Conservation (phyloP, 2,329 filamentous ascomycete genomes). For the Ustulina deusta region DNA sequence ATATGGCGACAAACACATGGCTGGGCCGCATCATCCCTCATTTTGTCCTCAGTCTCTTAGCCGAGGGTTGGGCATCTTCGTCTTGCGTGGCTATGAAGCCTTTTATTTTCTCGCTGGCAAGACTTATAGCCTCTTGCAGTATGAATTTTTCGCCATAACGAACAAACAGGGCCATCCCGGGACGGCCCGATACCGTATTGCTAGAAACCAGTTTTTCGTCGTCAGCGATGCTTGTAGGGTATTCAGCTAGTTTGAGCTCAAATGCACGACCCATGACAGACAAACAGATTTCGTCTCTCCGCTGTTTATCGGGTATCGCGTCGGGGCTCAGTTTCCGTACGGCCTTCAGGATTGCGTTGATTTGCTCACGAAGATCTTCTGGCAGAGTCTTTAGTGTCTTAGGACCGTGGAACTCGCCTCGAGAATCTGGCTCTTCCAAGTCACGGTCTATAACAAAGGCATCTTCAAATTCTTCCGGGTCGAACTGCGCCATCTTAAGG, state of each 20-base stretch:
- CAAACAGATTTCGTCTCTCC: constrained; percentile 60
- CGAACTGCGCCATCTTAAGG: constrained; percentile 58
- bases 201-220: constrained; percentile 55
- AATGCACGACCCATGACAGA: constrained; percentile 56
- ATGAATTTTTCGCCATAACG: constrained; percentile 79
- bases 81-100: constrained; percentile 34
- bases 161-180: constrained; percentile 73
- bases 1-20: neutral
- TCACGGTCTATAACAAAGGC: constrained; percentile 76
- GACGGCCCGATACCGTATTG: constrained; percentile 52
- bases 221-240: constrained; percentile 57
- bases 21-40: constrained; percentile 28
- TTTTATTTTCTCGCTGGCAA: constrained; percentile 50
- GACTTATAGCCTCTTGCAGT: constrained; percentile 64
- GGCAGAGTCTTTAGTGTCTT: constrained; percentile 59
- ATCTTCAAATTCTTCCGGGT: constrained; percentile 78
- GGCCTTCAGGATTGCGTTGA: constrained; percentile 63
- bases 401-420: constrained; percentile 58
- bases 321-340: constrained; percentile 59
- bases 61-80: constrained; percentile 44
- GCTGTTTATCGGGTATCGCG: constrained; percentile 62
- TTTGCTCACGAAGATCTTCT: constrained; percentile 64
- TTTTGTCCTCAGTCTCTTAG: constrained; percentile 49
- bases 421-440: constrained; percentile 62
- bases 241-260: constrained; percentile 55